A percentile compares a stretch with the other conserved stretches of the same genome.
phyloP scores from a whole-genome alignment of 2,329 filamentous ascomycete genomes.

The Celoporthe dispersa region DNA sequence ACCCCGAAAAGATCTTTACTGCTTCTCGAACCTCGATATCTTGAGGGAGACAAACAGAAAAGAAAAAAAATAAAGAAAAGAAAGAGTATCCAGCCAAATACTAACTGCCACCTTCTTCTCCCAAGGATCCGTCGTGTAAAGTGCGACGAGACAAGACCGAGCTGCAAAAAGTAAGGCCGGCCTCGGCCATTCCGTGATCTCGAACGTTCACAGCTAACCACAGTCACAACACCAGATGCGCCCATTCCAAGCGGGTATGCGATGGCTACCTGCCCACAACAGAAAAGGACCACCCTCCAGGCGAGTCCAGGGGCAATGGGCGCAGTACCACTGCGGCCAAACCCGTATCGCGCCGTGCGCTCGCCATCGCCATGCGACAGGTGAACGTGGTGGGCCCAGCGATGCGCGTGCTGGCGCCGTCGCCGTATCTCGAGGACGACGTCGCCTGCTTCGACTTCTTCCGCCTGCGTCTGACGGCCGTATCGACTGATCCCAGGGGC shows the following conservation, averaged over 20 bases:
- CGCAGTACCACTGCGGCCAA: constrained; percentile 23
- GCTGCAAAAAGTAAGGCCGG: constrained; percentile 35
- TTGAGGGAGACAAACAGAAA: no score
- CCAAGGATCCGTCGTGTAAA: constrained; percentile 43
- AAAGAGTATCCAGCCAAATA: not conserved
- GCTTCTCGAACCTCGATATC: not conserved
- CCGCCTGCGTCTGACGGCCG: constrained; percentile 38
- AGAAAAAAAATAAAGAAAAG: not conserved
- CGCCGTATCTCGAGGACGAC: constrained; percentile 17
- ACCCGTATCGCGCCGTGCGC: constrained; percentile 39
- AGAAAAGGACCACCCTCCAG: not conserved
- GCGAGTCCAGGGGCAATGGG: not conserved
- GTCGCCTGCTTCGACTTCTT: constrained; percentile 42
- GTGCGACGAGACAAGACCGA: constrained; percentile 41
- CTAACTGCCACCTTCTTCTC: not conserved
- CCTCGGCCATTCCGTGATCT: not conserved
- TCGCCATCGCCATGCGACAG: constrained; percentile 36
- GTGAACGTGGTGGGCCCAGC: constrained; percentile 39
- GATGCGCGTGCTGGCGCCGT: constrained; percentile 31
- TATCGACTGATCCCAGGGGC: constrained; percentile 33
- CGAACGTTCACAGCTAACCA: not conserved
- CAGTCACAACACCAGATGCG: constrained; percentile 23
- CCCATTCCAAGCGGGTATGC: constrained; percentile 36
- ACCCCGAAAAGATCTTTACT: not conserved
- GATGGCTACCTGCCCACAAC: constrained; percentile 39